Evolutionary conservation across 163 green algal genomes (phyloP).

Genomic region (Chlamydomonas reinhardtii): DNA sequence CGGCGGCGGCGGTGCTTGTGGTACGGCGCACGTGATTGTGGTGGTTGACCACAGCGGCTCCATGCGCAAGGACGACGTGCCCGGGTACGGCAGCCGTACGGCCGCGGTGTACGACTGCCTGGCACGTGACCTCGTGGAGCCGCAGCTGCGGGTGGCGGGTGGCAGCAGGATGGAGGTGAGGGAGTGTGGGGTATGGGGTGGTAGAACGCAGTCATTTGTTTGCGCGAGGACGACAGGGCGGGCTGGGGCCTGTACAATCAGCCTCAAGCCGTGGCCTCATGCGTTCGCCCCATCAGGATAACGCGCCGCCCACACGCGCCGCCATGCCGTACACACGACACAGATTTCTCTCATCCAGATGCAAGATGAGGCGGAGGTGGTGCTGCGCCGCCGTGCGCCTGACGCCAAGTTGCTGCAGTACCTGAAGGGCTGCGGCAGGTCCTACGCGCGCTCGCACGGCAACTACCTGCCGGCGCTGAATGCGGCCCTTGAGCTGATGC

Average conservation of each 20-base stretch:
- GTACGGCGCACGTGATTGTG: constrained; percentile 52
- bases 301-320: too few relatives aligned
- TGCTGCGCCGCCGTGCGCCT: constrained; percentile 1
- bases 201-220: too few relatives aligned
- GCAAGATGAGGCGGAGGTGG: constrained; percentile 12
- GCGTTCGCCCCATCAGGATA: too few relatives aligned
- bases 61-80: constrained; percentile 60
- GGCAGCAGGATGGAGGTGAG: not conserved
- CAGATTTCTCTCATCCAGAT: constrained; percentile 57
- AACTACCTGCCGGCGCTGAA: constrained; percentile 56
- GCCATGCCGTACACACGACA: not conserved
- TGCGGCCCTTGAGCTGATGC: constrained; percentile 10
- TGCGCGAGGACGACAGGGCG: too few relatives aligned
- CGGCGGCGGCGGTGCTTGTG: not conserved
- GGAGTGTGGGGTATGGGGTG: too few relatives aligned
- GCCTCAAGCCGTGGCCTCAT: too few relatives aligned
- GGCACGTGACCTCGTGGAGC: constrained; percentile 48
- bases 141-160: constrained; percentile 10
- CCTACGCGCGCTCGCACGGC: constrained; percentile 27
- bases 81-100: constrained; percentile 29
- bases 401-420: not conserved
- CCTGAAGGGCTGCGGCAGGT: not conserved
- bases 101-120: constrained; percentile 53
- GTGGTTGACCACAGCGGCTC: constrained; percentile 62
- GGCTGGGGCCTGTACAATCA: too few relatives aligned